Percentiles rank a stretch among this genome's conserved stretches.
These are phyloP conservation scores for Laburnicola sp. DNA, from an alignment of 2,329 filamentous ascomycete genomes.

Conservation along the genomic window DNA sequence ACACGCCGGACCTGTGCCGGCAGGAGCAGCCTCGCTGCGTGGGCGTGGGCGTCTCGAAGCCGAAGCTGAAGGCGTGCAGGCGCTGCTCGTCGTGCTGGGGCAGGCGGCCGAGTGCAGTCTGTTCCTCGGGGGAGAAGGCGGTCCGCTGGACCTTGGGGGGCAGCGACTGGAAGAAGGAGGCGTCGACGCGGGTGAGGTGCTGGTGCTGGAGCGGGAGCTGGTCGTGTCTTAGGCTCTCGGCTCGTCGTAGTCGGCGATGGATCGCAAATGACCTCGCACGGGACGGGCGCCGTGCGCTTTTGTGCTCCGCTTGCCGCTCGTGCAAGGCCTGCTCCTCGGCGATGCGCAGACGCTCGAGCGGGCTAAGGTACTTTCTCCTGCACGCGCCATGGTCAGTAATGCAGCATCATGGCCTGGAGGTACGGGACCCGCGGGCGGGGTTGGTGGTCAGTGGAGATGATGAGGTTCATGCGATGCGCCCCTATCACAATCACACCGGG, in stretches of 20 bases:
- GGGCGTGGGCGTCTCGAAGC: constrained; percentile 23
- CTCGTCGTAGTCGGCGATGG: constrained; percentile 40
- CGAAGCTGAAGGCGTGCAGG: constrained; percentile 40
- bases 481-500: constrained; percentile 7
- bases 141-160: constrained; percentile 73
- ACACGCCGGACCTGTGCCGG: constrained; percentile 22
- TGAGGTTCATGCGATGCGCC: constrained; percentile 28
- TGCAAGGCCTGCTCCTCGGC: constrained; percentile 53
- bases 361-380: constrained; percentile 71
- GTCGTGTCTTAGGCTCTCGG: constrained; percentile 32
- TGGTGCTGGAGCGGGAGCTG: constrained; percentile 2
- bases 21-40: constrained; percentile 20
- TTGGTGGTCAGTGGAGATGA: constrained; percentile 13
- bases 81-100: constrained; percentile 30
- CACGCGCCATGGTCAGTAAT: constrained; percentile 18
- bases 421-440: constrained; percentile 28
- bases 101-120: constrained; percentile 57
- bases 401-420: constrained; percentile 25
- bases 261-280: constrained; percentile 25
- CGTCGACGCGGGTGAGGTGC: constrained; percentile 58
- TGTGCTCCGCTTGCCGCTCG: constrained; percentile 27
- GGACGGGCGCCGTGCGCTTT: constrained; percentile 34
- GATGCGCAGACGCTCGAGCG: constrained; percentile 69
- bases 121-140: constrained; percentile 73
- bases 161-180: constrained; percentile 69